phyloP scores from a whole-genome alignment of 176 grass and related monocot species.

The Oryza meyeriana region DNA sequence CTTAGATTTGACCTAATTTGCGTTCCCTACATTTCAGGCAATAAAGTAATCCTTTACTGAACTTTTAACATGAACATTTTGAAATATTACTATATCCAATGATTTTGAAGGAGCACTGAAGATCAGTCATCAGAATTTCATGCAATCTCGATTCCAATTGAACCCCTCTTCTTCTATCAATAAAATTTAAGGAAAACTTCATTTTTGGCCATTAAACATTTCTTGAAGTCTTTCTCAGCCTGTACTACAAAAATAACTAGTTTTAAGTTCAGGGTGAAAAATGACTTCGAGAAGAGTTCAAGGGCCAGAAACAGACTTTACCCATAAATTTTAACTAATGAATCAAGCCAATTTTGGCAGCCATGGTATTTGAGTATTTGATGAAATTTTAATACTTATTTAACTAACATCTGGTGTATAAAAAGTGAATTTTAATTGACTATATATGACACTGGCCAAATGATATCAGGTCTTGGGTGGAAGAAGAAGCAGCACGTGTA shows the following conservation, averaged over 20 bases:
- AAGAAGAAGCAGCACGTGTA: conserved; percentile 45
- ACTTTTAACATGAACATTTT: neutral
- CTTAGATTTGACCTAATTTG: neutral
- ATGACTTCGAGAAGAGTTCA: neutral
- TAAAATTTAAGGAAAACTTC: neutral
- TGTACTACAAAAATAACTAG: neutral
- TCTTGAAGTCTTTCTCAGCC: neutral
- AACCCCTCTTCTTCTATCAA: too few species aligned
- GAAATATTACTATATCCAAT: neutral
- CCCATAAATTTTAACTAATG: neutral
- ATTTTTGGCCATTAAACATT: neutral
- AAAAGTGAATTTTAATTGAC: too few species aligned
- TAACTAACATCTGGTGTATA: neutral
- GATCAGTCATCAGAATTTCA: neutral
- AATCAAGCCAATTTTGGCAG: neutral
- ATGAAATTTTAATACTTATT: neutral
- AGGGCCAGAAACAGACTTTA: neutral
- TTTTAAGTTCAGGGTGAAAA: neutral
- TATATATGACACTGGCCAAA: neutral
- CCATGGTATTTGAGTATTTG: neutral
- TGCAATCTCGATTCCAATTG: too few species aligned
- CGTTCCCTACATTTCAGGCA: neutral
- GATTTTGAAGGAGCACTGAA: neutral
- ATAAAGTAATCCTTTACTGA: neutral
- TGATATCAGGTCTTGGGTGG: conserved; percentile 58